Base-by-base conservation (phyloP, 116 monocot species). In the Zostera marina region DNA sequence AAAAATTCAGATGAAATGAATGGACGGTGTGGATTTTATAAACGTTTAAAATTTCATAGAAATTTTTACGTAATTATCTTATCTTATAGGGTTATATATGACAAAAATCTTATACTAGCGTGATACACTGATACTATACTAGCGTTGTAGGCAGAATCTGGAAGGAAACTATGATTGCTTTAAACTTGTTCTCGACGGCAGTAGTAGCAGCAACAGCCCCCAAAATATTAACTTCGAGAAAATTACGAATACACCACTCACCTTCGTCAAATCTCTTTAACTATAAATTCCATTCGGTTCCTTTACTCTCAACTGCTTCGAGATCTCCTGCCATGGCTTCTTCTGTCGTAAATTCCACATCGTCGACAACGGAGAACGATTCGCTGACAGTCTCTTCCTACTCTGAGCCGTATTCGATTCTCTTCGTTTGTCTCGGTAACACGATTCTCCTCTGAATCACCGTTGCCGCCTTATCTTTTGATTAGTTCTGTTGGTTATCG, bases 341-440 rank as follows among this genome's bases (percentile, higher is more conserved):
- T n/a, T 24, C 62, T n/a, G 52, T 39, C 17, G 44, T 47, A 1
- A 47, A 26, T 26, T 59, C 49, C 41, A 44, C 41, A n/a, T 19
- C 41, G 9, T 42, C 41, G 10, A 42, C 49, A 7, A 59, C 19
- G n/a, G 32, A 32, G 5, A 32, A 2, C 32, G 32, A 1, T 5
- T 32, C 32, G 0, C 32, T 32, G n/a, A n/a, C n/a, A n/a, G n/a
- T n/a, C 32, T 32, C 32, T 5, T 32, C 32, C 32, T 32, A 2
- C 32, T 16, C 21, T 19, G 53, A 44, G 21, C 61, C 69, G 24
- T 62, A 44, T 45, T 51, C 59, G 9, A 61, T 69, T 14, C 69
- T 69, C 44, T 69, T 69, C 61, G 69, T 69, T 21, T 69, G 69
- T 41, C 69, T 69, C 61, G 69, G 59, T 41, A n/a, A 17, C 20